phyloP scores from a whole-genome alignment of 31 red algal genomes.

The Asparagopsis taxiformis region DNA sequence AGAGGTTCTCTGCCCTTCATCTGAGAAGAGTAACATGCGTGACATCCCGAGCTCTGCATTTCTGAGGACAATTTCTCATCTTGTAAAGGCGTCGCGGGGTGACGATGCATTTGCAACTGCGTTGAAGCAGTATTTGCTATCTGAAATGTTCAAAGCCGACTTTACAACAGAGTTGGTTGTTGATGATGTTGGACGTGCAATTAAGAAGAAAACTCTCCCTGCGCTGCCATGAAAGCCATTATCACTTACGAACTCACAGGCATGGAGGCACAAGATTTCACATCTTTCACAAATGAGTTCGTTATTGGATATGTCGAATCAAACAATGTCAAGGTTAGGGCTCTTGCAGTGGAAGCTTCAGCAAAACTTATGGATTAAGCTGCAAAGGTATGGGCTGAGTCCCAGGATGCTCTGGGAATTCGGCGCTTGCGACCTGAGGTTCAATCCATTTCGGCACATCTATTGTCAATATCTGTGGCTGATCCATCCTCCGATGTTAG shows the following conservation, averaged over 20 bases:
- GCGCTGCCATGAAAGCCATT: conserved; percentile 56
- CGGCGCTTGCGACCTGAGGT: conserved; percentile 37
- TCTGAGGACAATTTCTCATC: conserved; percentile 24
- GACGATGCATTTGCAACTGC: conserved; percentile 33
- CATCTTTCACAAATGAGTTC: conserved; percentile 32
- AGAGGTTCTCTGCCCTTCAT: conserved; percentile 32
- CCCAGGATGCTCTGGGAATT: not conserved
- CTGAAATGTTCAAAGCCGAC: conserved; percentile 33
- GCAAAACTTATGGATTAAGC: conserved; percentile 50
- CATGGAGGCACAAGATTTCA: conserved; percentile 34
- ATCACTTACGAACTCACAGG: conserved; percentile 40
- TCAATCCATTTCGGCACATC: conserved; percentile 39
- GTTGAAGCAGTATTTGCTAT: conserved; percentile 24
- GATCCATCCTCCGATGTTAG: conserved; percentile 77
- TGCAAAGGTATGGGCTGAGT: conserved; percentile 8
- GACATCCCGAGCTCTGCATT: conserved; percentile 25
- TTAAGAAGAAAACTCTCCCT: conserved; percentile 63
- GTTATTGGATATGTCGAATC: conserved; percentile 40
- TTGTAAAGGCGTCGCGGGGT: conserved; percentile 35
- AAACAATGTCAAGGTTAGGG: conserved; percentile 47
- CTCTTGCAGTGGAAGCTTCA: conserved; percentile 22
- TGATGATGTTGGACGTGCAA: conserved; percentile 28
- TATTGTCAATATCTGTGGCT: conserved; percentile 74
- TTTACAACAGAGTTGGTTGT: conserved; percentile 51
- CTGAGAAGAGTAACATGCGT: not conserved